Percentiles rank a stretch among this genome's conserved stretches.
Conservation (phyloP, 2,329 filamentous ascomycete genomes). For the Colletotrichum euphorbiae region DNA sequence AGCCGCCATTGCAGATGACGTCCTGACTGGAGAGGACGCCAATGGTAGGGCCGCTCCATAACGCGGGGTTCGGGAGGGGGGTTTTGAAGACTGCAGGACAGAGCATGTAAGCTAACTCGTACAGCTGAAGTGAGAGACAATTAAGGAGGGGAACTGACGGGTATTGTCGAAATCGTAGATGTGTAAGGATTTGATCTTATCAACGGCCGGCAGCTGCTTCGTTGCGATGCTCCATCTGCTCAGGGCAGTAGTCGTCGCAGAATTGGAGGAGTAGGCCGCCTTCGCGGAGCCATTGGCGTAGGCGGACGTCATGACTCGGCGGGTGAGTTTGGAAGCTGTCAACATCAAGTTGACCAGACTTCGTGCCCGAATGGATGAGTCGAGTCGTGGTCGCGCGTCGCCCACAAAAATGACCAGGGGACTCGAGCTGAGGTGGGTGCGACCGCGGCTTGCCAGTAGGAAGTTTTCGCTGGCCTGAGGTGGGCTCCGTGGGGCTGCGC, state of each 20-base stretch:
- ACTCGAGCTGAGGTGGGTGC: slow-evolving; percentile 29
- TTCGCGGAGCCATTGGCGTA: slow-evolving; percentile 40
- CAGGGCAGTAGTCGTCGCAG: slow-evolving; percentile 76
- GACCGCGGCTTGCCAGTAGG: slow-evolving; percentile 31
- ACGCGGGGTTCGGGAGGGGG: slow-evolving; percentile 85
- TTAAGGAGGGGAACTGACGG: slow-evolving; percentile 55
- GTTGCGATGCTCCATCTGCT: slow-evolving; percentile 86
- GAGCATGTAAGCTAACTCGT: slow-evolving; percentile 17
- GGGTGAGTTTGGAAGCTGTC: slow-evolving; percentile 40
- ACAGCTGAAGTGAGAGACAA: neutral
- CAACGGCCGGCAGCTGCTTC: slow-evolving; percentile 72
- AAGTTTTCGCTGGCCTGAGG: slow-evolving; percentile 12
- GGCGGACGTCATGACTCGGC: slow-evolving; percentile 41
- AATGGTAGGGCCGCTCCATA: slow-evolving; percentile 86
- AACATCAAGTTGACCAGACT: slow-evolving; percentile 38
- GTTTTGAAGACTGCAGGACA: slow-evolving; percentile 82
- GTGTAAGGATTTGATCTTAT: slow-evolving; percentile 82
- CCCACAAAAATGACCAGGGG: slow-evolving; percentile 23
- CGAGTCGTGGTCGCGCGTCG: slow-evolving; percentile 26
- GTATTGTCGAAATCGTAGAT: slow-evolving; percentile 99
- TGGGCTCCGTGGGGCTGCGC: slow-evolving; percentile 12
- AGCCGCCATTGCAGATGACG: slow-evolving; percentile 84
- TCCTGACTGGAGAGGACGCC: slow-evolving; percentile 82
- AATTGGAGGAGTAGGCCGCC: slow-evolving; percentile 29
- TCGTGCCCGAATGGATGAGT: slow-evolving; percentile 16